Evolutionary conservation across 2,329 filamentous ascomycete genomes (phyloP).

Genomic region (Aspergillus chevalieri): DNA sequence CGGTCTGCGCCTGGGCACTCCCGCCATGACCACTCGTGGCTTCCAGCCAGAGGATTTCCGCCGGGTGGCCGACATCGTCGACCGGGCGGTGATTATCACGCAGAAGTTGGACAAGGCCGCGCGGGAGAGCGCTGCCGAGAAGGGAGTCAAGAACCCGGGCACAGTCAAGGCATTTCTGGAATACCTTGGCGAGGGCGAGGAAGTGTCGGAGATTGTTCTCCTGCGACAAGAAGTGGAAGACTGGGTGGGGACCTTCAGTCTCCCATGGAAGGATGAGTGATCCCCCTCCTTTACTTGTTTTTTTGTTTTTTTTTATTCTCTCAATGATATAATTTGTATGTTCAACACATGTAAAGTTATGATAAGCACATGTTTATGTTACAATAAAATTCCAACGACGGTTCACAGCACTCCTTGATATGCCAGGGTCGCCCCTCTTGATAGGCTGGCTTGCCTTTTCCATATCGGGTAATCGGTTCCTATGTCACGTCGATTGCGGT

Average conservation of each 20-base stretch:
- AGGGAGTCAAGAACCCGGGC: slow-evolving; percentile 89
- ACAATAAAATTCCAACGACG: no score
- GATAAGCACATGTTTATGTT: background rate
- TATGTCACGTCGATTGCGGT: no score
- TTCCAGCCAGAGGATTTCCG: slow-evolving; percentile 84
- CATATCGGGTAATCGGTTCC: background rate
- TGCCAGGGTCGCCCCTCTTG: background rate
- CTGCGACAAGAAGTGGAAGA: slow-evolving; percentile 82
- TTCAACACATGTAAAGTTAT: slow-evolving; percentile 1
- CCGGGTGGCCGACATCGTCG: slow-evolving; percentile 77
- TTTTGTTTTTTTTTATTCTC: background rate
- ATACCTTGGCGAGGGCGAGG: slow-evolving; percentile 73
- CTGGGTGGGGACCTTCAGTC: slow-evolving; percentile 86
- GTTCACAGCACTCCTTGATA: background rate
- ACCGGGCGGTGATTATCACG: slow-evolving; percentile 73
- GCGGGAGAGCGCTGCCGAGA: slow-evolving; percentile 68
- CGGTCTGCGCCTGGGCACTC: slow-evolving; percentile 87
- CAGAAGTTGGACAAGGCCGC: slow-evolving; percentile 64
- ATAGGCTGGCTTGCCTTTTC: background rate
- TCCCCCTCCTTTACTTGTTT: background rate
- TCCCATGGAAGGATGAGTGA: slow-evolving; percentile 65
- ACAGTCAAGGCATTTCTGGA: slow-evolving; percentile 98
- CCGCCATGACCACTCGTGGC: slow-evolving; percentile 96
- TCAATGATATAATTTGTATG: slow-evolving; percentile 8
- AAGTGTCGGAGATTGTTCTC: slow-evolving; percentile 74